Conservation (phyloP, 2,329 filamentous ascomycete genomes). For the Fusarium incarnatum region DNA sequence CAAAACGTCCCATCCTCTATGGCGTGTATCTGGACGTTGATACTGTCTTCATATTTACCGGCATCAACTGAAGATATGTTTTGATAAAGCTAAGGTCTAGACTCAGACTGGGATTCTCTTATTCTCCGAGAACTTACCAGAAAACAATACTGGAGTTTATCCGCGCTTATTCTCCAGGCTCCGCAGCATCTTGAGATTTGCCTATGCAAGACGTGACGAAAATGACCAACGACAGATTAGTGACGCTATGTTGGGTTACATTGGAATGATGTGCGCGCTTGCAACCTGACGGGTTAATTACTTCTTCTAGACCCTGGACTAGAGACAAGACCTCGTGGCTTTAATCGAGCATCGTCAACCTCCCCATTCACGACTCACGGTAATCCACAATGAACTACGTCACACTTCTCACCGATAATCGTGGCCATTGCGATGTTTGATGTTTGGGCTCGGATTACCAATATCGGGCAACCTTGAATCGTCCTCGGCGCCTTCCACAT, state of each 20-base stretch:
- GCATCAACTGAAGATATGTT: not conserved
- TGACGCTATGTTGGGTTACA: slow-evolving; percentile 16
- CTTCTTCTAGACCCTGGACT: not conserved
- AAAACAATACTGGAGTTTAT: not conserved
- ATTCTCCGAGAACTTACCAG: not conserved
- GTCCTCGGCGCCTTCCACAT: slow-evolving; percentile 20
- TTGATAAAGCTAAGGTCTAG: not conserved
- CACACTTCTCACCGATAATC: not conserved
- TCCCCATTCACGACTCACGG: not conserved
- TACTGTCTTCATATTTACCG: not conserved
- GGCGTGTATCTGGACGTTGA: not conserved
- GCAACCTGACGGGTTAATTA: slow-evolving; percentile 10
- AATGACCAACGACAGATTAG: slow-evolving; percentile 1
- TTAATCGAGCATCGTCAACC: not conserved
- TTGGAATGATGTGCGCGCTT: slow-evolving; percentile 20
- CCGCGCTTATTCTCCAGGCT: not conserved
- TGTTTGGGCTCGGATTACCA: slow-evolving; percentile 3
- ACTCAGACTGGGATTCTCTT: not conserved
- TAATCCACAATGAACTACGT: not conserved
- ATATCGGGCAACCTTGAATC: not conserved
- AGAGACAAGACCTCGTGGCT: not conserved
- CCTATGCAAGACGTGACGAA: slow-evolving; percentile 4
- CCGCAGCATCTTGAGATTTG: slow-evolving; percentile 8
- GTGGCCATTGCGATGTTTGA: not conserved
- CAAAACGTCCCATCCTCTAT: not conserved